These are phyloP conservation scores for Iris pallida DNA, from an alignment of 116 monocot genomes.

Conservation along the genomic window DNA sequence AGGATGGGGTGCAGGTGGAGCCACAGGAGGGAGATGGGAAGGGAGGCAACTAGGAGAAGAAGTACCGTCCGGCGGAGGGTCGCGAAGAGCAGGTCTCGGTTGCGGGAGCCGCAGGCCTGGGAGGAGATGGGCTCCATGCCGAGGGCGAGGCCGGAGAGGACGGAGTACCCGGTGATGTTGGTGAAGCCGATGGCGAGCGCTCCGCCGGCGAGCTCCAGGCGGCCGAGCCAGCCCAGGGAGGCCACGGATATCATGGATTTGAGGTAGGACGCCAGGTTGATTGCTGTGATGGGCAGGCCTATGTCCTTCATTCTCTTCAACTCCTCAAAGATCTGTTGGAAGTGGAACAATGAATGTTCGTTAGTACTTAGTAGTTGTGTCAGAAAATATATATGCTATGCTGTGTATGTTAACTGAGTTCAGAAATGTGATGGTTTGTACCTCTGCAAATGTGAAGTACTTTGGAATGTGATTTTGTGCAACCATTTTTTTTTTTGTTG, in stretches of 20 bases:
- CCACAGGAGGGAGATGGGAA: constrained; percentile 52
- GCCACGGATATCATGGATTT: constrained; percentile 50
- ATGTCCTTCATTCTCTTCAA: constrained; percentile 38
- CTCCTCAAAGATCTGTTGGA: constrained; percentile 37
- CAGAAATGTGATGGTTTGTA: constrained; percentile 6
- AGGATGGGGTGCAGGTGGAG: constrained; percentile 28
- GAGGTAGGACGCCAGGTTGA: constrained; percentile 43
- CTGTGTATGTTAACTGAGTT: neutral
- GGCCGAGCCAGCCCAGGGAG: constrained; percentile 51
- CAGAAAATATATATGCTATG: neutral
- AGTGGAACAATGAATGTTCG: no score
- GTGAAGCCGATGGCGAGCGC: constrained; percentile 63
- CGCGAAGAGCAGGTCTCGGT: constrained; percentile 20
- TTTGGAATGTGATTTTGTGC: constrained; percentile 17
- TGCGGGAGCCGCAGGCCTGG: constrained; percentile 53
- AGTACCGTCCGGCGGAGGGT: constrained; percentile 34
- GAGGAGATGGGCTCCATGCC: constrained; percentile 63
- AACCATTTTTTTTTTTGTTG: constrained; percentile 19
- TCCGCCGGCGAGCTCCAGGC: constrained; percentile 58
- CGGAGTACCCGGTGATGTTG: constrained; percentile 63
- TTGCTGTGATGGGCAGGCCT: constrained; percentile 36
- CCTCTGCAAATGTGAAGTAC: constrained; percentile 30
- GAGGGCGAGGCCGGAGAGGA: constrained; percentile 49
- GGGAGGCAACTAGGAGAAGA: constrained; percentile 34
- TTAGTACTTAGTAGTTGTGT: neutral